Evolutionary conservation across 129 eudicot genomes (phyloP), one percentile per base, ranked within the genome.

Genomic region (Lactuca sativa): DNA sequence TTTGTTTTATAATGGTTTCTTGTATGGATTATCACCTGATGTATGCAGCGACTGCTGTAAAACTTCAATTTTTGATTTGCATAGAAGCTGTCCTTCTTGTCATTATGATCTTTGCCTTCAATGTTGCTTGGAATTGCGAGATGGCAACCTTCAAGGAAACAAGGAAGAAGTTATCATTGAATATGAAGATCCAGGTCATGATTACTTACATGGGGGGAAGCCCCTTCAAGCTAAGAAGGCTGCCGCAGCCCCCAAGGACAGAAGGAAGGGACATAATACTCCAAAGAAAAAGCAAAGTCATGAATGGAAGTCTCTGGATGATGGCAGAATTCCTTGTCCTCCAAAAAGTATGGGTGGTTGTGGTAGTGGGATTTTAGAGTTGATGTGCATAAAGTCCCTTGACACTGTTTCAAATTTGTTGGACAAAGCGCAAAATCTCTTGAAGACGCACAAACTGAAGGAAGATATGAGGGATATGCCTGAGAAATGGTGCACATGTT

Each of bases 91-190:
- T 55, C 77, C 84, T 3, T 17, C 15, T n/a, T 84, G 90, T 72
- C 52, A 74, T 3, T 88, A 82, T 82, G 84, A 84, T 41, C 81
- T 88, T 14, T 88, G 96, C 70, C 85, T 88, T 51, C 62, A 75
- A 72, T 85, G 96, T 74, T 88, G 96, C 59, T 75, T 61, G 43
- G 96, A 88, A 72, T 49, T 85, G 21, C 86, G 91, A 25, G 75
- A 77, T 68, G 91, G 91, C 38, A 43, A 33, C 31, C 67, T 83
- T 36, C 76, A 70, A 56, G 84, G 85, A 44, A 56, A 73, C 18
- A 79, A 77, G 12, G 64, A 69, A 57, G 89, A 70, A 72, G 66
- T 73, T 15, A 18, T 62, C 9, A 52, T 44, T 31, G 48, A 71
- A 16, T 75, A 47, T 61, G 9, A 10, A 21, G 69, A 75, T 62